Percentiles rank a stretch among this genome's conserved stretches.
phyloP scores from a whole-genome alignment of 1,284 basidiomycete species.

The Ganoderma lingzhi region DNA sequence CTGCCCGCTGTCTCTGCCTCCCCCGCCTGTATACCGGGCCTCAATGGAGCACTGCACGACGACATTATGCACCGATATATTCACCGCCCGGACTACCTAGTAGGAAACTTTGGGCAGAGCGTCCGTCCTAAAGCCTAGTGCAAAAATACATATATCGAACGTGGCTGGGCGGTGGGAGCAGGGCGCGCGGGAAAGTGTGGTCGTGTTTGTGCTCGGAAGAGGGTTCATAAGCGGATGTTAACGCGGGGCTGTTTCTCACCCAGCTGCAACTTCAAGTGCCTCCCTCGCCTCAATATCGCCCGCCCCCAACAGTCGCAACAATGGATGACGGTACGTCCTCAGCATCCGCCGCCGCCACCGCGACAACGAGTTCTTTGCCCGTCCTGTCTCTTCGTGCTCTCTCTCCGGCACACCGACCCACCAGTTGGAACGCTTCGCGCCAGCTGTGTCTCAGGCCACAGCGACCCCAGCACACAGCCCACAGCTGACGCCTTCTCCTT shows the following conservation, averaged over 20 bases:
- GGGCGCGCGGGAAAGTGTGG: slow-evolving; percentile 38
- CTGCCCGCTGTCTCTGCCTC: slow-evolving; percentile 19
- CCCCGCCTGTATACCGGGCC: not conserved
- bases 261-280: slow-evolving; percentile 14
- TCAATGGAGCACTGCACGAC: not conserved
- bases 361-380: slow-evolving; percentile 41
- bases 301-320: slow-evolving; percentile 44
- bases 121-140: not conserved
- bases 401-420: slow-evolving; percentile 44
- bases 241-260: slow-evolving; percentile 21
- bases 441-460: slow-evolving; percentile 24
- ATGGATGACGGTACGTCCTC: slow-evolving; percentile 87
- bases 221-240: slow-evolving; percentile 26
- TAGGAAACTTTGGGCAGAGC: not conserved
- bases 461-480: slow-evolving; percentile 36
- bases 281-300: slow-evolving; percentile 27
- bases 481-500: slow-evolving; percentile 33
- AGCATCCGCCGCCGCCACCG: slow-evolving; percentile 65
- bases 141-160: slow-evolving; percentile 1
- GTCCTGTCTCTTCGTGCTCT: slow-evolving; percentile 41
- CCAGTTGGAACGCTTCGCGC: slow-evolving; percentile 26
- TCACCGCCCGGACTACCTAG: not conserved
- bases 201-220: slow-evolving; percentile 38
- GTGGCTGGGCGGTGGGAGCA: slow-evolving; percentile 13
- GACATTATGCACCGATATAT: not conserved